These are phyloP conservation scores for Salinomyces thailandicus DNA, from an alignment of 2,329 filamentous ascomycete species.

Conservation along the genomic window DNA sequence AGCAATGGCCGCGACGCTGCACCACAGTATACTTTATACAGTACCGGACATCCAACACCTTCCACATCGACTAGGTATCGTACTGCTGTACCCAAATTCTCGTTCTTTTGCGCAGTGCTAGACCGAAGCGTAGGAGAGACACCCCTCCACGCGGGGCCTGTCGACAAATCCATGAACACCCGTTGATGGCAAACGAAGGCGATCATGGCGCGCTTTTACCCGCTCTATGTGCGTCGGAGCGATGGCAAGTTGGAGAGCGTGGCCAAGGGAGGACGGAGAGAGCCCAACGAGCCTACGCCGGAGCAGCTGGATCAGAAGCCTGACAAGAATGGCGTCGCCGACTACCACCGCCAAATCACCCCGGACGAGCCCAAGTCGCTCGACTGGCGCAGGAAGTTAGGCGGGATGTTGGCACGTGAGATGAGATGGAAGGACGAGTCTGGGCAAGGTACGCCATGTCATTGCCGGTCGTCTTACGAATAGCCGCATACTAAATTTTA, in stretches of 20 bases:
- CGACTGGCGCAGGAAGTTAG: slow-evolving; percentile 50
- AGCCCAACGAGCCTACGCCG: slow-evolving; percentile 41
- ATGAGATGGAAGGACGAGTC: slow-evolving; percentile 24
- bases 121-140: too few relatives aligned
- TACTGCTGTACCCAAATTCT: too few relatives aligned
- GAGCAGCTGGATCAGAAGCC: slow-evolving; percentile 43
- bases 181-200: not conserved
- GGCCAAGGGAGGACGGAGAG: slow-evolving; percentile 41
- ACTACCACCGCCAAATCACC: slow-evolving; percentile 44
- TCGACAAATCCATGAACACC: not conserved
- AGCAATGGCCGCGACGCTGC: too few relatives aligned
- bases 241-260: slow-evolving; percentile 41
- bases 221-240: slow-evolving; percentile 38
- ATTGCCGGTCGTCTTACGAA: slow-evolving; percentile 3
- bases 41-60: too few relatives aligned
- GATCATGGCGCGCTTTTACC: slow-evolving; percentile 36
- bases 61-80: too few relatives aligned
- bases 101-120: too few relatives aligned
- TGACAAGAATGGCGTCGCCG: slow-evolving; percentile 42
- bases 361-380: slow-evolving; percentile 43
- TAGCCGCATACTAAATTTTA: too few relatives aligned
- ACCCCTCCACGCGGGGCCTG: too few relatives aligned
- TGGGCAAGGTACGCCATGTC: slow-evolving; percentile 8
- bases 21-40: too few relatives aligned
- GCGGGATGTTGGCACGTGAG: slow-evolving; percentile 46